Conservation (phyloP, 2,329 filamentous ascomycete genomes). For the Ascochyta lentis region DNA sequence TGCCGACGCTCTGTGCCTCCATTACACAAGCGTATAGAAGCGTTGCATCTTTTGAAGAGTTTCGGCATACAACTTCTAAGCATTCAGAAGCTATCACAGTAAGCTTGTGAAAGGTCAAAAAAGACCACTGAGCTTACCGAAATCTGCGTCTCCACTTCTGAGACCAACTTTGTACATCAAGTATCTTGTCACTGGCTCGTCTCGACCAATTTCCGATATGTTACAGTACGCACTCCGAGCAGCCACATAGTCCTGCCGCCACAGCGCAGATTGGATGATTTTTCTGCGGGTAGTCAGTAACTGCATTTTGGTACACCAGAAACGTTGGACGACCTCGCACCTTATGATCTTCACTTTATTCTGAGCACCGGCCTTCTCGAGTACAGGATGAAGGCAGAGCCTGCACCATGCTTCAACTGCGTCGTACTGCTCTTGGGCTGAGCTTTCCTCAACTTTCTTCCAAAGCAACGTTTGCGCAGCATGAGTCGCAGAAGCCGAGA, state of each 20-base stretch:
- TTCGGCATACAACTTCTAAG: slow-evolving; percentile 65
- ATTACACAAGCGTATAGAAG: slow-evolving; percentile 81
- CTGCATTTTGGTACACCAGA: not conserved
- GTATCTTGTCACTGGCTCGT: slow-evolving; percentile 72
- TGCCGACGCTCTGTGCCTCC: slow-evolving; percentile 72
- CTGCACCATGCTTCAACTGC: slow-evolving; percentile 73
- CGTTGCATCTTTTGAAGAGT: slow-evolving; percentile 61
- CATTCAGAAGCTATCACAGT: slow-evolving; percentile 63
- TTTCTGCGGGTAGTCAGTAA: slow-evolving; percentile 62
- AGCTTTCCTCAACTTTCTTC: slow-evolving; percentile 73
- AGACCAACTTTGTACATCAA: slow-evolving; percentile 78
- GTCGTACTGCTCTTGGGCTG: slow-evolving; percentile 60
- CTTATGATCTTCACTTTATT: slow-evolving; percentile 74
- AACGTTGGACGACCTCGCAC: slow-evolving; percentile 46
- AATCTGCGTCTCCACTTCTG: slow-evolving; percentile 61
- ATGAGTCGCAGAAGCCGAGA: slow-evolving; percentile 68
- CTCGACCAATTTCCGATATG: slow-evolving; percentile 65
- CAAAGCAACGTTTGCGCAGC: slow-evolving; percentile 77
- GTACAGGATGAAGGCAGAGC: slow-evolving; percentile 70
- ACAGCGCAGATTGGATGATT: slow-evolving; percentile 72
- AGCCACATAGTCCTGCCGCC: slow-evolving; percentile 60
- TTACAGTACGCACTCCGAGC: slow-evolving; percentile 63
- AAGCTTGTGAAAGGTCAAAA: slow-evolving; percentile 1
- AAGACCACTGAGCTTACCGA: slow-evolving; percentile 48
- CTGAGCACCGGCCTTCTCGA: slow-evolving; percentile 67